phyloP scores from a whole-genome alignment of 1,284 basidiomycete species.

The Anthracocystis setariae region DNA sequence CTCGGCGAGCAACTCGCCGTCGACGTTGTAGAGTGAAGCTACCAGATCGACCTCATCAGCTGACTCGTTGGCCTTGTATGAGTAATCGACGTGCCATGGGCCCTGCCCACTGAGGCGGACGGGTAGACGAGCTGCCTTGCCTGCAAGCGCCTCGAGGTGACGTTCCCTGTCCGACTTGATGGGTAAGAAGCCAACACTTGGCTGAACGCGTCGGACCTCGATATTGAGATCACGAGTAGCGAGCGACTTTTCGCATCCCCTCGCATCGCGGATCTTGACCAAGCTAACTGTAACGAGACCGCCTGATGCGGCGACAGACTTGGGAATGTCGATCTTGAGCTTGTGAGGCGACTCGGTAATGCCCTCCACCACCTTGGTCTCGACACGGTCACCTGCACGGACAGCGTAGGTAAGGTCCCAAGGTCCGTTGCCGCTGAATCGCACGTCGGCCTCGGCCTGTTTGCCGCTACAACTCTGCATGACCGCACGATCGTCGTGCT shows the following conservation, averaged over 20 bases:
- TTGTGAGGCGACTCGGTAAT: conserved; percentile 59
- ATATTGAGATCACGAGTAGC: conserved; percentile 83
- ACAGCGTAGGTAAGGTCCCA: conserved; percentile 63
- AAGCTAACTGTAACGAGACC: conserved; percentile 84
- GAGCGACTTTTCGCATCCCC: conserved; percentile 83
- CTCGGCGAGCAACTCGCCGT: conserved; percentile 77
- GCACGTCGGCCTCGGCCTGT: conserved; percentile 56
- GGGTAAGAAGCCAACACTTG: conserved; percentile 82
- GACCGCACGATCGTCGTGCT: conserved; percentile 45
- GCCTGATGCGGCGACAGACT: conserved; percentile 74
- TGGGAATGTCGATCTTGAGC: conserved; percentile 67
- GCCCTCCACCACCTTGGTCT: conserved; percentile 51
- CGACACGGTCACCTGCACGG: conserved; percentile 35
- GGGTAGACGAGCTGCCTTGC: conserved; percentile 72
- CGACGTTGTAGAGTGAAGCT: conserved; percentile 74
- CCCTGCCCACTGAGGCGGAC: conserved; percentile 65
- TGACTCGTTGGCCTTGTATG: conserved; percentile 70
- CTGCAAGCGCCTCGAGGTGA: conserved; percentile 78
- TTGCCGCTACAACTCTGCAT: conserved; percentile 65
- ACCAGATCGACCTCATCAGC: conserved; percentile 68
- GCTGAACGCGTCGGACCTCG: conserved; percentile 86
- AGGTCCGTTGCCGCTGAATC: conserved; percentile 60
- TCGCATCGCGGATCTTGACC: conserved; percentile 85
- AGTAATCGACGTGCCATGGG: conserved; percentile 77
- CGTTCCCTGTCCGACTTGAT: conserved; percentile 68